Evolutionary conservation across 441 rosid species (phyloP).

Genomic region (Pelargonium australe): DNA sequence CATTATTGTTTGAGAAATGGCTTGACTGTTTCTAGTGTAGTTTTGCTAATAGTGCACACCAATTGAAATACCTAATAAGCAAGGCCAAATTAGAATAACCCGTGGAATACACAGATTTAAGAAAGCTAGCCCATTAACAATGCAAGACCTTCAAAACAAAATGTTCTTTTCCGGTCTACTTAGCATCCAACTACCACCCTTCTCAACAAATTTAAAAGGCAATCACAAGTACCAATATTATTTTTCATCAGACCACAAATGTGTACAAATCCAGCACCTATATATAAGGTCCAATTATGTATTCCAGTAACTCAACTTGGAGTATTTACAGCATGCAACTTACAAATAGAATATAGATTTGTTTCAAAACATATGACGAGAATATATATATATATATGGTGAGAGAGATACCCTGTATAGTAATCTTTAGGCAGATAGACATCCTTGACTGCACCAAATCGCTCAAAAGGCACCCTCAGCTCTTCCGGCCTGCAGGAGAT

Average conservation of each 20-base stretch:
- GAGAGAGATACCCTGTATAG: constrained; percentile 57
- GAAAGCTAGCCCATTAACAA: neutral
- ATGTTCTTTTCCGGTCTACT: neutral
- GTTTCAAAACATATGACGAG: neutral
- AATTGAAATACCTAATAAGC: neutral
- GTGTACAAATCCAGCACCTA: too few relatives aligned
- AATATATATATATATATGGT: neutral
- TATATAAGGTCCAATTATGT: too few relatives aligned
- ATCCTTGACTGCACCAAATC: constrained; percentile 80
- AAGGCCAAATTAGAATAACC: neutral
- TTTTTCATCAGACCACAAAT: too few relatives aligned
- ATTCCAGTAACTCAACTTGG: too few relatives aligned
- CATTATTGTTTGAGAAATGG: too few relatives aligned
- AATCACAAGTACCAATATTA: too few relatives aligned
- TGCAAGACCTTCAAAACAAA: neutral
- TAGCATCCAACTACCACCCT: neutral
- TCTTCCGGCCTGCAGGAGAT: constrained; percentile 60
- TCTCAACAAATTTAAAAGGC: neutral
- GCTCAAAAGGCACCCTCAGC: constrained; percentile 72
- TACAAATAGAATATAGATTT: neutral
- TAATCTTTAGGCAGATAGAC: constrained; percentile 79
- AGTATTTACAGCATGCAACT: neutral
- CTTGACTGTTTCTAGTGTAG: too few relatives aligned
- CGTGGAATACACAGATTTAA: neutral
- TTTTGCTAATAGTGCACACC: neutral